phyloP scores from a whole-genome alignment of 139 green algal genomes.

The Closterium sp. region DNA sequence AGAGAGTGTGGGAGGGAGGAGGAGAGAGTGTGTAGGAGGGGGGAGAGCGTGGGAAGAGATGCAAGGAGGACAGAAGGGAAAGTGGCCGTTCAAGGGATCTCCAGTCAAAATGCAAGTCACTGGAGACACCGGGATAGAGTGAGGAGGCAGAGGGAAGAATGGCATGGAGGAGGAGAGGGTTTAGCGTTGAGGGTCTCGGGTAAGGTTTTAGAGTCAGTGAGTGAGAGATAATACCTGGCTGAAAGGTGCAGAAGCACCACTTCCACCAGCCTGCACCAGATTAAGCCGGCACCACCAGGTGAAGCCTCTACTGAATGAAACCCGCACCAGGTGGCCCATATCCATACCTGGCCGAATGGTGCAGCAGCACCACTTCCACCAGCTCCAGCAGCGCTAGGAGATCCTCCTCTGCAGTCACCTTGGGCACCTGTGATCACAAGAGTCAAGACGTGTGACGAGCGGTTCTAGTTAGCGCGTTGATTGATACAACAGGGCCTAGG shows the following conservation, averaged over 20 bases:
- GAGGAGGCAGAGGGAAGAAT: too few relatives aligned
- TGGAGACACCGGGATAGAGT: too few relatives aligned
- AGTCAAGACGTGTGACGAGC: too few relatives aligned
- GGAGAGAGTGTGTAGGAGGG: neutral
- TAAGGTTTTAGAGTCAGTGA: neutral
- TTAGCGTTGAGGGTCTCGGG: too few relatives aligned
- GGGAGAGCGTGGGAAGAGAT: neutral
- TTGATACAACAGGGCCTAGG: too few relatives aligned
- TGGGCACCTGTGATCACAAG: conserved; percentile 3
- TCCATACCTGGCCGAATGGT: conserved; percentile 13
- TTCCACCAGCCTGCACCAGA: neutral
- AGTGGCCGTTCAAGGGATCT: too few relatives aligned
- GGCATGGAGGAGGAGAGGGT: too few relatives aligned
- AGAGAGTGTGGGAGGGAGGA: neutral
- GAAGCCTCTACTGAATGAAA: neutral
- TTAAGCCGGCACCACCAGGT: neutral
- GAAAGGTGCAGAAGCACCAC: too few relatives aligned
- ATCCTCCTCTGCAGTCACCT: conserved; percentile 18
- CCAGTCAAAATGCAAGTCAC: too few relatives aligned
- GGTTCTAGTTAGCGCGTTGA: too few relatives aligned
- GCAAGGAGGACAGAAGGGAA: neutral
- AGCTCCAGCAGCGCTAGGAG: conserved; percentile 25
- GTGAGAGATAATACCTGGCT: neutral
- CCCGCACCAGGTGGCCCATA: neutral
- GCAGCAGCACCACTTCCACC: conserved; percentile 26